These are phyloP conservation scores for Leishmania guyanensis DNA, from an alignment of 208 protist genomes.

Conservation along the genomic window DNA sequence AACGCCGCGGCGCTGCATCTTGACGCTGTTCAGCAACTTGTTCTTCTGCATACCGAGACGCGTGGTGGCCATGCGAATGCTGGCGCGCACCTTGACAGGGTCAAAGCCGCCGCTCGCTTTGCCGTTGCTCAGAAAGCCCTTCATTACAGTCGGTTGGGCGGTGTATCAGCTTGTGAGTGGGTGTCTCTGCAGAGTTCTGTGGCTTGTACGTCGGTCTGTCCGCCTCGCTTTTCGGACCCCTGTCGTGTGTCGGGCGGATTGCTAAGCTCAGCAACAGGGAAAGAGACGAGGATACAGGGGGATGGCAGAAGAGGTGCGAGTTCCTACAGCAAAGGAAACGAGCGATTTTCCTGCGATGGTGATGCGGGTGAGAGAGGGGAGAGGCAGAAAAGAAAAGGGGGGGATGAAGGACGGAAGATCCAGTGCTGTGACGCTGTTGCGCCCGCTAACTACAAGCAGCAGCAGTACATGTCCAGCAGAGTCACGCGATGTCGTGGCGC, in stretches of 20 bases:
- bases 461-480: background rate
- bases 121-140: slow-evolving; percentile 45
- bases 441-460: background rate
- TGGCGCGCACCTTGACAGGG: slow-evolving; percentile 69
- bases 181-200: background rate
- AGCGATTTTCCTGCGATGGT: background rate
- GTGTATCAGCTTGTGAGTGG: background rate
- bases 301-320: background rate
- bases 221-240: background rate
- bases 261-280: background rate
- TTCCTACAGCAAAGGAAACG: background rate
- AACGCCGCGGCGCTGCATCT: slow-evolving; percentile 78
- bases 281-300: background rate
- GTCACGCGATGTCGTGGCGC: background rate
- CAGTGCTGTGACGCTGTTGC: background rate
- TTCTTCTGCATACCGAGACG: slow-evolving; percentile 89
- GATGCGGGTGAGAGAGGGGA: background rate
- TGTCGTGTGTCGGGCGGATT: background rate
- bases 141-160: slow-evolving; percentile 24
- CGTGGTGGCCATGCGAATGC: slow-evolving; percentile 83
- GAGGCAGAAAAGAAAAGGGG: background rate
- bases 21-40: slow-evolving; percentile 90
- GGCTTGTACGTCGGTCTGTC: background rate
- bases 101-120: slow-evolving; percentile 57
- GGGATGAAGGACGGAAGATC: too few species aligned